Evolutionary conservation across 768 basidiomycete genomes (phyloP).

Genomic region (Boletus pseudo-olivaceus): DNA sequence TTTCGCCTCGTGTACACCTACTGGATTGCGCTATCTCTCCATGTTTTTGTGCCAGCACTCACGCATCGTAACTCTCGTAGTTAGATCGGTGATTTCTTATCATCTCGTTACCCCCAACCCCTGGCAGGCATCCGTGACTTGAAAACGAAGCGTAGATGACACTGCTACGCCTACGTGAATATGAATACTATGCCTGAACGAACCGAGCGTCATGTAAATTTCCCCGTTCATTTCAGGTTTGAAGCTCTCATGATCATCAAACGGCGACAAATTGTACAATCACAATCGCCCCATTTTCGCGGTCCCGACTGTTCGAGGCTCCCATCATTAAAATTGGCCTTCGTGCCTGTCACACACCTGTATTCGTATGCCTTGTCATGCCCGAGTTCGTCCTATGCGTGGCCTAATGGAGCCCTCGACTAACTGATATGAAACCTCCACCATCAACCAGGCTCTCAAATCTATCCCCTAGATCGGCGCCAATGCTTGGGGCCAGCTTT

Average conservation of each 20-base stretch:
- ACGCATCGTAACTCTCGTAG: neutral
- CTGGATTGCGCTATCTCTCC: neutral
- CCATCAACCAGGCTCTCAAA: neutral
- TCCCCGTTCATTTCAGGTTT: conserved; percentile 7
- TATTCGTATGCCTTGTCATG: neutral
- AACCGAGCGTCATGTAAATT: neutral
- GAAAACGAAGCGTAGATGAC: neutral
- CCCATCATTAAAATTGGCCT: neutral
- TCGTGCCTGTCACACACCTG: no score
- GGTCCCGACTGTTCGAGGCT: conserved; percentile 6
- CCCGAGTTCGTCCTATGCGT: neutral
- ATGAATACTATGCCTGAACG: neutral
- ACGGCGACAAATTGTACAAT: neutral
- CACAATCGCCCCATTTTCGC: neutral
- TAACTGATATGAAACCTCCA: neutral
- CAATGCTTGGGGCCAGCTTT: neutral
- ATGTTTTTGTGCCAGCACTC: neutral
- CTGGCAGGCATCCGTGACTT: neutral
- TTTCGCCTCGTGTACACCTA: neutral
- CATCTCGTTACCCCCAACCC: neutral
- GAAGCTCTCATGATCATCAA: conserved; percentile 1
- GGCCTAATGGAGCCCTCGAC: neutral
- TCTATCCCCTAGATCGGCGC: conserved; percentile 7
- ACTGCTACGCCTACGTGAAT: neutral
- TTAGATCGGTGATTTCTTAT: neutral